Evolutionary conservation across 2,329 filamentous ascomycete genomes (phyloP).

Genomic region (Colletotrichum phormii): DNA sequence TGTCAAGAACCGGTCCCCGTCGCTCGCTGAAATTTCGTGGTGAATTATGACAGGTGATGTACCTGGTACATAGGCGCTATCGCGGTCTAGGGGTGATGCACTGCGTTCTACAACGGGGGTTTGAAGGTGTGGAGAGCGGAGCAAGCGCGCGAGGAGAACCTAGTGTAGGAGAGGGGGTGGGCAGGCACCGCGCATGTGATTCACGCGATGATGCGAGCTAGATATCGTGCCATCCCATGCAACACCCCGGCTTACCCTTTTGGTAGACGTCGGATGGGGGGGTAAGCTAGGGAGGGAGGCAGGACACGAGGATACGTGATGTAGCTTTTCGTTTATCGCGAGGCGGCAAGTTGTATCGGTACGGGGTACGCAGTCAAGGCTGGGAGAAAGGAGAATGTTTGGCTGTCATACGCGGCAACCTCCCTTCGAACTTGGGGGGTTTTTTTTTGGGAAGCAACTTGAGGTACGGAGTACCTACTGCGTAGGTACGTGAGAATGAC

Average conservation of each 20-base stretch:
- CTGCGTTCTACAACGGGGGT: conserved; percentile 12
- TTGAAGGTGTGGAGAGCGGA: conserved; percentile 1
- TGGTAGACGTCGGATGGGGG: not conserved
- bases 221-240: no score
- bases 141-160: not conserved
- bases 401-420: not conserved
- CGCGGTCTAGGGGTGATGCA: not conserved
- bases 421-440: no score
- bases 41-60: conserved; percentile 9
- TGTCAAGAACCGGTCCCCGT: not conserved
- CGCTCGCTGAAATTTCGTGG: not conserved
- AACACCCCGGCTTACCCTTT: no score
- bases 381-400: not conserved
- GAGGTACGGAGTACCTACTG: no score
- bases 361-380: not conserved
- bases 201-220: not conserved
- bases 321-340: no score
- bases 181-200: conserved; percentile 25
- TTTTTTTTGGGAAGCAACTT: no score
- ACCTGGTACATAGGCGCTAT: conserved; percentile 28
- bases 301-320: not conserved
- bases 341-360: no score
- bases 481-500: no score
- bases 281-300: not conserved
- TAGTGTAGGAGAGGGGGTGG: not conserved